Base-by-base conservation (phyloP, 768 basidiomycete genomes). In the Tulasnella sp. region DNA sequence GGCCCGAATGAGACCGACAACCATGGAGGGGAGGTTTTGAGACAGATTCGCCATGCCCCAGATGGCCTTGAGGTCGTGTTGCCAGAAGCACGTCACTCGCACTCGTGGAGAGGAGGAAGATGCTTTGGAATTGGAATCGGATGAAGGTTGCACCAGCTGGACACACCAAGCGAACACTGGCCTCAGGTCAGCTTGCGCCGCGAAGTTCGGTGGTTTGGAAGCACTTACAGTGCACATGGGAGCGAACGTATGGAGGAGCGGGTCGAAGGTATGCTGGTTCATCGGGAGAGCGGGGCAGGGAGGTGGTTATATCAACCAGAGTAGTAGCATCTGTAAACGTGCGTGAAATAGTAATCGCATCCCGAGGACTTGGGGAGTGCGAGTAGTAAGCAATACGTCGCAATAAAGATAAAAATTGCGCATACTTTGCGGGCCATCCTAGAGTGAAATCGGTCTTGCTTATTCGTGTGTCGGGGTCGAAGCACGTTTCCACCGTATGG, bases 381-480 rank as follows among this genome's bases (percentile, higher is more conserved):
- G 60, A 19, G 59, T 11, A 3, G 41, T 42, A 36, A 31, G 36
- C 17, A 23, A 29, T 19, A 8, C n/a, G n/a, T n/a, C n/a, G n/a
- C n/a, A n/a, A n/a, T n/a, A 17, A 56, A 15, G n/a, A 48, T 8
- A 6, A 45, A 19, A 8, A 6, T 4, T 15, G 7, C 14, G 77
- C 89, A 65, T 66, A 94, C 92, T 84, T 92, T 57, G 91, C 92
- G 57, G 94, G 94, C 94, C 94, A 99, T 1, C 94, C 94, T 8
- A 99, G 70, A 6, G 83, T 82, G 67, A 89, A 97, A 61, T 90
- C 87, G 0, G 91, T 96, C 72, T 87, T 90, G 19, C 78, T 77
- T 65, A 99, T 84, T 59, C 91, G 74, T 6, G 90, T 94, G 60
- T 78, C 77, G 37, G 80, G 80, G 69, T 96, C 93, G 57, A 94